These are phyloP conservation scores for Penicillium cataractarum DNA, from an alignment of 495 filamentous ascomycete genomes.

Conservation along the genomic window DNA sequence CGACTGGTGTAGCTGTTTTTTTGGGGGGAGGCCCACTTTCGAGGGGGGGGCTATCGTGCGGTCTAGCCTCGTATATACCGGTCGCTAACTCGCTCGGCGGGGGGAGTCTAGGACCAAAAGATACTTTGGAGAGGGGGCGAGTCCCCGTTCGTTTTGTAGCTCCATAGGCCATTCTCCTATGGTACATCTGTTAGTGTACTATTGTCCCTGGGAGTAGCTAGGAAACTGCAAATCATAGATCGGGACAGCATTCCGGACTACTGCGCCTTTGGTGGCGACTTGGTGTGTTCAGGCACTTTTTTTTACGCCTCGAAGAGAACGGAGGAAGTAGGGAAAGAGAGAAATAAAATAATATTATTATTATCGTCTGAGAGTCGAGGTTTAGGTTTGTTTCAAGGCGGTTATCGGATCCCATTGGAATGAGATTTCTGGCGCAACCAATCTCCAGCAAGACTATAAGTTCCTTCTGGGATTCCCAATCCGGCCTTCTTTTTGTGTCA, in stretches of 20 bases:
- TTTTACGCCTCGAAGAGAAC: background rate
- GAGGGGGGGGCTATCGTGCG: conserved; percentile 6
- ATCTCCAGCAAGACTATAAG: background rate
- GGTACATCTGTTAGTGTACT: background rate
- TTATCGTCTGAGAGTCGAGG: background rate
- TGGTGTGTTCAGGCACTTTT: background rate
- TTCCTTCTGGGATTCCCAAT: background rate
- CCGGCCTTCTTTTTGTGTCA: conserved; percentile 1
- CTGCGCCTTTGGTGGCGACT: conserved; percentile 2
- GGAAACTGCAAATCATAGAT: background rate
- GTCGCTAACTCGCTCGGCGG: conserved; percentile 1
- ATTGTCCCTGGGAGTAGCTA: background rate
- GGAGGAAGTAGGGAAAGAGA: background rate
- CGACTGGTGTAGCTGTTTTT: conserved; percentile 2
- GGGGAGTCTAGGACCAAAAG: background rate
- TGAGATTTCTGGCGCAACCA: conserved; percentile 1
- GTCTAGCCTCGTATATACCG: conserved; percentile 10
- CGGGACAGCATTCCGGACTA: background rate
- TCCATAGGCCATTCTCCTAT: background rate
- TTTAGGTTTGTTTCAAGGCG: background rate
- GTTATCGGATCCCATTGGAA: background rate
- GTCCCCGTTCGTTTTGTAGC: background rate
- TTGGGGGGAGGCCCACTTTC: background rate
- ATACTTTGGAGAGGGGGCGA: background rate
- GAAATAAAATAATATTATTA: too few species aligned